Evolutionary conservation across 2,329 filamentous ascomycete genomes (phyloP).

Genomic region (Coleophoma crateriformis): DNA sequence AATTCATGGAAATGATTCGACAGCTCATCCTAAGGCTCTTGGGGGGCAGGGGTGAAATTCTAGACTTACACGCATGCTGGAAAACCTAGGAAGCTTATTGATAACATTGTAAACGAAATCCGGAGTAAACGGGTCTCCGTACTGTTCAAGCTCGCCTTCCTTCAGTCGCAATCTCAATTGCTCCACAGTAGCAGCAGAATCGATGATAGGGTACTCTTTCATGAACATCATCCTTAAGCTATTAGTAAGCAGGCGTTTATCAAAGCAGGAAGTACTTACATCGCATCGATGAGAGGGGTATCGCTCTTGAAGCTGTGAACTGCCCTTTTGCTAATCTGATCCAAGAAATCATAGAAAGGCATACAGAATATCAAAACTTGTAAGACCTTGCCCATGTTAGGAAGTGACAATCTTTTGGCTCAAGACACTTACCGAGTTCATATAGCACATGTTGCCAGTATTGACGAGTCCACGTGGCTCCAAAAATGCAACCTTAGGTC

Average conservation of each 20-base stretch:
- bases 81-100: conserved; percentile 77
- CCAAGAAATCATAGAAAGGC: conserved; percentile 91
- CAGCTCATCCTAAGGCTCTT: too few relatives aligned
- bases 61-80: conserved; percentile 75
- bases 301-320: conserved; percentile 92
- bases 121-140: conserved; percentile 85
- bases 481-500: conserved; percentile 68
- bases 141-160: conserved; percentile 78
- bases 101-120: conserved; percentile 96
- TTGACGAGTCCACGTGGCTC: conserved; percentile 93
- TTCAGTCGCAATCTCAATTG: conserved; percentile 71
- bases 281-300: conserved; percentile 87
- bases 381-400: conserved; percentile 61
- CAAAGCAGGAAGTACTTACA: conserved; percentile 51
- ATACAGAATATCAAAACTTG: conserved; percentile 92
- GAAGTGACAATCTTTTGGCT: neutral
- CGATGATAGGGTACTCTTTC: conserved; percentile 83
- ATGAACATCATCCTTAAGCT: conserved; percentile 81
- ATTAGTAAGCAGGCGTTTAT: conserved; percentile 5
- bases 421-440: conserved; percentile 85
- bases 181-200: conserved; percentile 69
- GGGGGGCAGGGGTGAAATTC: too few relatives aligned
- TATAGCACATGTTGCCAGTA: conserved; percentile 99
- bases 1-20: too few relatives aligned
- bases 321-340: conserved; percentile 77